A percentile compares a stretch with the other conserved stretches of the same genome.
Conservation (phyloP, 148 eudicot genomes). For the Polygonum aviculare region DNA sequence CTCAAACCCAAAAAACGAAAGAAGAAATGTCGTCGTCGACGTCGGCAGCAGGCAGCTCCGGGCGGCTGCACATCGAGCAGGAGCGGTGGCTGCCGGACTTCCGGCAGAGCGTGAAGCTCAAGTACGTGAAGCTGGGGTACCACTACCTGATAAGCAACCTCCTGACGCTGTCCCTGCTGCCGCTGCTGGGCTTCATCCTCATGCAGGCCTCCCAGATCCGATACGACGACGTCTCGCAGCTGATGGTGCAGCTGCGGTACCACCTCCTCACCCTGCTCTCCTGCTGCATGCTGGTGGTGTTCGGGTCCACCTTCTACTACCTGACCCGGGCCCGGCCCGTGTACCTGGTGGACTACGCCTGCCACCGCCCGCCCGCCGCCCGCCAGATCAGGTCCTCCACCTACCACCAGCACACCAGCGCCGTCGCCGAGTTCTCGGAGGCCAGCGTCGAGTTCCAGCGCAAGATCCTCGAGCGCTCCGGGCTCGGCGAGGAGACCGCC, state of each 20-base stretch:
- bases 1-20: too few relatives aligned
- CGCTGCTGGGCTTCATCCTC: background rate
- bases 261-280: background rate
- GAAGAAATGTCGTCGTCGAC: too few relatives aligned
- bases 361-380: conserved; percentile 7
- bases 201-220: conserved; percentile 2
- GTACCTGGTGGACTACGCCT: conserved; percentile 10
- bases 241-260: conserved; percentile 5
- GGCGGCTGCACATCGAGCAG: background rate
- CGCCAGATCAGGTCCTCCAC: background rate
- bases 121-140: conserved; percentile 14
- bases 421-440: background rate
- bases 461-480: background rate
- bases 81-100: background rate
- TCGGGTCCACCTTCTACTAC: conserved; percentile 5
- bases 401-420: too few relatives aligned
- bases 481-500: too few relatives aligned
- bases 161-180: background rate
- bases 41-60: too few relatives aligned
- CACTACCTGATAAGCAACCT: conserved; percentile 12
- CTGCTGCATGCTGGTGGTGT: background rate
- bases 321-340: conserved; percentile 10
- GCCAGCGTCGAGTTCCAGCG: conserved; percentile 9
- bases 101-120: conserved; percentile 10
- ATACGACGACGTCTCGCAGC: conserved; percentile 1